phyloP scores from a whole-genome alignment of 1,139 yeast genomes.

The Candida tropicalis region DNA sequence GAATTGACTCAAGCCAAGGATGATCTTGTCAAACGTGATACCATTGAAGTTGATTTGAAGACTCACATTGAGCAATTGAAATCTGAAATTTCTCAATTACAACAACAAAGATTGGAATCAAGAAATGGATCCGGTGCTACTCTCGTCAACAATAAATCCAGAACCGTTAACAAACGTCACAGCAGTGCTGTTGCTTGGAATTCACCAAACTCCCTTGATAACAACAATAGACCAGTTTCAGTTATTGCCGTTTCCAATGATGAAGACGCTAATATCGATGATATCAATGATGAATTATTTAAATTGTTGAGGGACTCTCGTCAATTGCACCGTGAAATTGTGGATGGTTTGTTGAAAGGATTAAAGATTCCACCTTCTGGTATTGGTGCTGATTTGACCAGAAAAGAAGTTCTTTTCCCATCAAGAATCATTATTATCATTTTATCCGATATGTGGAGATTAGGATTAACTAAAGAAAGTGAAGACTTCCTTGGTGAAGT shows the following conservation, averaged over 20 bases:
- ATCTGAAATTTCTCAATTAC: conserved; percentile 59
- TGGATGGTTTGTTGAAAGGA: conserved; percentile 86
- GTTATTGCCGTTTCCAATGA: conserved; percentile 59
- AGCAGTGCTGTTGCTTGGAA: conserved; percentile 45
- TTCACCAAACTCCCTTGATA: conserved; percentile 36
- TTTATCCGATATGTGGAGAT: conserved; percentile 97
- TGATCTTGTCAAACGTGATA: conserved; percentile 62
- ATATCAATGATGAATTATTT: conserved; percentile 74
- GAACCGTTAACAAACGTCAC: conserved; percentile 42
- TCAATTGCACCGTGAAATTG: conserved; percentile 78
- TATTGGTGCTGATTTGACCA: conserved; percentile 77
- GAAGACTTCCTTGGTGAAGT: conserved; percentile 92
- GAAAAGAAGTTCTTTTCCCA: conserved; percentile 94
- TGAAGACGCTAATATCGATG: conserved; percentile 62
- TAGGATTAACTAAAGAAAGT: conserved; percentile 89
- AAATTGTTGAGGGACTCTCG: conserved; percentile 78
- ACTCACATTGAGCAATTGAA: conserved; percentile 71
- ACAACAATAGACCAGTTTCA: conserved; percentile 55
- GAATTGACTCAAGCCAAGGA: conserved; percentile 66
- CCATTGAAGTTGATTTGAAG: conserved; percentile 70
- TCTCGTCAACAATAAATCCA: conserved; percentile 30
- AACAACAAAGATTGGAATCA: conserved; percentile 25
- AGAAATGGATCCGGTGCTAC: conserved; percentile 11
- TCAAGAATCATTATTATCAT: conserved; percentile 92
- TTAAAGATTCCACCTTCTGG: conserved; percentile 85